Conservation (phyloP, 306 rosid genomes). For the Arachis stenosperma region DNA sequence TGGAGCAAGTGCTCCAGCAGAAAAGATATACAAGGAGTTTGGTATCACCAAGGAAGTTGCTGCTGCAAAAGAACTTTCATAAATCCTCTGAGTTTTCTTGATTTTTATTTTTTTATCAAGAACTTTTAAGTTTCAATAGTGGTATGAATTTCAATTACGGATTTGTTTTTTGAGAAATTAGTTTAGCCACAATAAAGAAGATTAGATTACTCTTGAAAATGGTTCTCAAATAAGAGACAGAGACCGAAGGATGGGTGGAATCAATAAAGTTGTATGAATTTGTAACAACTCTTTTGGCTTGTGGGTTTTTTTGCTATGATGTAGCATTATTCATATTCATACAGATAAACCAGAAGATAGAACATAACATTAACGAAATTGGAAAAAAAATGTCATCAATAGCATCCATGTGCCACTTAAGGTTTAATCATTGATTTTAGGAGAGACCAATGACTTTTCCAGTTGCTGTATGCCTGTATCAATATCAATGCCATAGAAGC, state of each 20-base stretch:
- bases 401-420: constrained; percentile 71
- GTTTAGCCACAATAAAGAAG: constrained; percentile 50
- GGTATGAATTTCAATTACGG: too few relatives aligned
- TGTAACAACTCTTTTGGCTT: not conserved
- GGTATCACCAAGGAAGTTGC: too few relatives aligned
- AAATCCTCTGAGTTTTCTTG: too few relatives aligned
- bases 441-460: too few relatives aligned
- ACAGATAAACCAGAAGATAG: constrained; percentile 13
- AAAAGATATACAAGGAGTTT: too few relatives aligned
- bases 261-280: constrained; percentile 2
- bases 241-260: constrained; percentile 50
- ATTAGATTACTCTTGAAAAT: constrained; percentile 42
- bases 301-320: constrained; percentile 54
- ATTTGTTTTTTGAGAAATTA: constrained; percentile 9
- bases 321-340: constrained; percentile 31
- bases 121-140: too few relatives aligned
- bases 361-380: not conserved
- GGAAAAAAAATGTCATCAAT: constrained; percentile 7
- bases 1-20: too few relatives aligned
- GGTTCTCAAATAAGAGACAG: constrained; percentile 50
- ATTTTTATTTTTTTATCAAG: too few relatives aligned
- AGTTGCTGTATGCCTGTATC: too few relatives aligned
- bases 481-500: too few relatives aligned
- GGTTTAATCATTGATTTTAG: too few relatives aligned
- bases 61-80: too few relatives aligned